phyloP scores from a whole-genome alignment of 2,329 filamentous ascomycete genomes.

The Pleurostoma richardsiae region DNA sequence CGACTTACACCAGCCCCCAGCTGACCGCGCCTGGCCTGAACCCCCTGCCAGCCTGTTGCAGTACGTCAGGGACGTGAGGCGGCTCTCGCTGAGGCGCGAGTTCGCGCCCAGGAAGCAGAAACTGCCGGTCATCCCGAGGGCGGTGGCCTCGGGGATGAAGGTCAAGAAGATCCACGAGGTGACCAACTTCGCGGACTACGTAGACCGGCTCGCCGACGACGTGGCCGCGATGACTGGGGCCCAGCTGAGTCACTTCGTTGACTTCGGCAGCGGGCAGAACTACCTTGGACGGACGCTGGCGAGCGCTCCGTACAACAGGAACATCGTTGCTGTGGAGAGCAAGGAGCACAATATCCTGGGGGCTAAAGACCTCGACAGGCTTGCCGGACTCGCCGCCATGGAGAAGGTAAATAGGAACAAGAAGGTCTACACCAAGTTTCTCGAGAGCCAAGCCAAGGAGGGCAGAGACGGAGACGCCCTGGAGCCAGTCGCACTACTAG shows the following conservation, averaged over 20 bases:
- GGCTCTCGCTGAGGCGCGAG: slow-evolving; percentile 60
- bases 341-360: slow-evolving; percentile 80
- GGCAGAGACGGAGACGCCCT: slow-evolving; percentile 19
- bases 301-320: slow-evolving; percentile 76
- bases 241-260: slow-evolving; percentile 79
- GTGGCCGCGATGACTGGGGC: slow-evolving; percentile 53
- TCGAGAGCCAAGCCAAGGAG: slow-evolving; percentile 33
- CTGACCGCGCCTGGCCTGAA: slow-evolving; percentile 11
- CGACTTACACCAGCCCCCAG: slow-evolving; percentile 47
- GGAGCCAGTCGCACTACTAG: slow-evolving; percentile 14
- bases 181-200: slow-evolving; percentile 79
- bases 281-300: slow-evolving; percentile 88
- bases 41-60: slow-evolving; percentile 57
- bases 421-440: slow-evolving; percentile 62
- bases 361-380: slow-evolving; percentile 78
- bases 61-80: slow-evolving; percentile 69
- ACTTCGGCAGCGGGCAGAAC: slow-evolving; percentile 95
- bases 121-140: slow-evolving; percentile 57
- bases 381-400: slow-evolving; percentile 70
- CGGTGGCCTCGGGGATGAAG: slow-evolving; percentile 86
- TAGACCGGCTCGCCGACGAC: slow-evolving; percentile 55
- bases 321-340: slow-evolving; percentile 88
- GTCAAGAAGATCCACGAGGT: slow-evolving; percentile 96
- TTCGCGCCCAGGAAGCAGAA: slow-evolving; percentile 42
- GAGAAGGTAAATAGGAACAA: slow-evolving; percentile 75